Base-by-base conservation (phyloP, 805 yeast genomes). In the Scheffersomyces ergatensis region DNA sequence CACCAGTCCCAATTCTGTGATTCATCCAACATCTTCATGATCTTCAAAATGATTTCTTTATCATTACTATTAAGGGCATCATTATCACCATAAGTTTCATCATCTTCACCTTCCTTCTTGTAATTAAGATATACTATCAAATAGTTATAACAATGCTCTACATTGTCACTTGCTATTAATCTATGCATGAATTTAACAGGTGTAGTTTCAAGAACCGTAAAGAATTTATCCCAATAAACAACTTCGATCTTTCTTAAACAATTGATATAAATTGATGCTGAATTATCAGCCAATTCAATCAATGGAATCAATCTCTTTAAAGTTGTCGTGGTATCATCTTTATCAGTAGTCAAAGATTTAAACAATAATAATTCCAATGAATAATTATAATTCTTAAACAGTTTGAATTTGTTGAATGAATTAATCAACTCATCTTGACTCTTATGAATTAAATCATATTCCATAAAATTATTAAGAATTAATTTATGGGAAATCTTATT, bases 181-280 rank as follows among this genome's bases (percentile, higher is more conserved):
- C 69, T 57, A 36, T 67, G 58, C 69, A 76, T 67, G 36, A 74
- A 62, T 17, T 64, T 63, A 13, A 74, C 60, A 2, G 82, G 83
- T 0, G 72, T 65, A 25, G 66, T 63, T 3, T 62, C 53, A 18
- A 73, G 53, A 18, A 66, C 59, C 3, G 54, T 47, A 50, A 78
- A 78, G 42, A 77, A 76, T n/a, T 53, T 55, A 4, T 58, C 38
- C 85, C 85, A 80, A 51, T 74, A 75, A 31, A 65, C 69, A 36
- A 74, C 67, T 50, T 80, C 85, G 13, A 78, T 79, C 45, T 80
- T 80, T 24, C 85, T 60, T 25, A 82, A 74, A 49, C 83, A 78
- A 44, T 74, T 77, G 34, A 77, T 63, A 39, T 69, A 71, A n/a
- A 78, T 67, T 4, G 53, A 52, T 39, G 61, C 65, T 4, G 57